Percentiles rank a stretch among this genome's conserved stretches.
Evolutionary conservation across 495 filamentous ascomycete species (phyloP).

Genomic region (Talaromyces thailandensis): DNA sequence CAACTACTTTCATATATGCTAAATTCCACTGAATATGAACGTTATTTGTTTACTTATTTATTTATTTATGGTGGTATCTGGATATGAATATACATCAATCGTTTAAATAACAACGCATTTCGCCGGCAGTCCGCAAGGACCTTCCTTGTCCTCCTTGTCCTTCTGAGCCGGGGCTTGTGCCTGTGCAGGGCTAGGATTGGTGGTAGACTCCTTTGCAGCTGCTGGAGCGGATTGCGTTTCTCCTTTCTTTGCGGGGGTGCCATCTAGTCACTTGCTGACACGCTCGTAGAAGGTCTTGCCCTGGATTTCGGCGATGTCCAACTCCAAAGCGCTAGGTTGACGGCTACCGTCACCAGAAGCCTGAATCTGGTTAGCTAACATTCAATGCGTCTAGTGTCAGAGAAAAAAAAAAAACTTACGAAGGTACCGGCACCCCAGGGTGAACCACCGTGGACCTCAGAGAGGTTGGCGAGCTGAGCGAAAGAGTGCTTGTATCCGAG

Average conservation of each 20-base stretch:
- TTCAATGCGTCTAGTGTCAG: neutral
- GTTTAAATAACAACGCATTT: slow-evolving; percentile 55
- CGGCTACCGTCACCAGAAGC: slow-evolving; percentile 65
- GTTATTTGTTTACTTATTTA: slow-evolving; percentile 4
- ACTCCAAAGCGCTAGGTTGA: slow-evolving; percentile 64
- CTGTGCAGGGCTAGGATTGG: slow-evolving; percentile 7
- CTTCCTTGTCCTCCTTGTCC: slow-evolving; percentile 33
- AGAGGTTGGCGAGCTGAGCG: slow-evolving; percentile 52
- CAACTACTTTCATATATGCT: neutral
- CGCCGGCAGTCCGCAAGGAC: slow-evolving; percentile 62
- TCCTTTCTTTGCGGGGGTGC: slow-evolving; percentile 29
- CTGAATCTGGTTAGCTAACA: slow-evolving; percentile 13
- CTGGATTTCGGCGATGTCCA: slow-evolving; percentile 69
- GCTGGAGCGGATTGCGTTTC: slow-evolving; percentile 20
- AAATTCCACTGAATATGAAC: neutral
- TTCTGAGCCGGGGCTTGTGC: slow-evolving; percentile 14
- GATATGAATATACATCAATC: slow-evolving; percentile 9
- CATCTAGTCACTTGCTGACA: slow-evolving; percentile 85
- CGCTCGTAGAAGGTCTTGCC: slow-evolving; percentile 80
- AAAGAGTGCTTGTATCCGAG: slow-evolving; percentile 86
- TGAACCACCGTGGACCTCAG: slow-evolving; percentile 73
- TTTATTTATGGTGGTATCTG: slow-evolving; percentile 9
- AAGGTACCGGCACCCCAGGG: slow-evolving; percentile 96
- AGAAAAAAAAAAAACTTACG: slow-evolving; percentile 31
- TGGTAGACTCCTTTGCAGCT: slow-evolving; percentile 13